Base-by-base conservation (phyloP, 305 asterid species). In the Fraxinus xanthoxyloides region DNA sequence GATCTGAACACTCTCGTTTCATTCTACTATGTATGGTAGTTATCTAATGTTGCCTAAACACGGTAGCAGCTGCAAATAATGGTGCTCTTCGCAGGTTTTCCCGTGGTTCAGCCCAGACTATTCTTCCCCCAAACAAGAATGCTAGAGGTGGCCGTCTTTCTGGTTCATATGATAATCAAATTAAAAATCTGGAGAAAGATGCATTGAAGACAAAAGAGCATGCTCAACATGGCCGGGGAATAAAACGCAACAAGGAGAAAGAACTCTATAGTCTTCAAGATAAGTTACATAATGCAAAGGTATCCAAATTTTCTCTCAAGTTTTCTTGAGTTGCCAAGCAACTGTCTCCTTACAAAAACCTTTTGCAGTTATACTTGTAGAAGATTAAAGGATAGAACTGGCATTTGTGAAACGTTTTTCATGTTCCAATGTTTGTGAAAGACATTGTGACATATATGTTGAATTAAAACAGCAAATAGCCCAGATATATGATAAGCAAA, bases 71-170 rank as follows among this genome's bases (percentile, higher is more conserved):
- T 82, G 75, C 87, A 51, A 70, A 80, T 85, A 84, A 77, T 84
- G 79, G 79, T 30, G 78, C 77, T 76, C 43, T 51, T 78, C 23
- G 83, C 88, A 94, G 99, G 98, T 96, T 96, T 91, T 90, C 87
- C 79, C 99, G 98, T 72, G 92, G 94, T 88, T 90, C 97, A 77
- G 89, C 92, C 75, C 92, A 95, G 89, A 95, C 98, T 75, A 80
- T 89, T 87, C 97, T 96, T 80, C 99, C 99, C 30, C 97, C 97
- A 40, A 89, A 77, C 87, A 91, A 82, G 89, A 87, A 88, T 76
- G 19, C 75, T 9, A 90, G 95, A 85, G 86, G 84, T 87, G 92
- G 94, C 34, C 99, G 98, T 81, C 97, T 96, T 78, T 91, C 91
- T 90, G 92, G 97, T 86, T 96, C 98, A 83, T 96, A 88, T 88